Conservation (phyloP, 352 stramenopile genomes). For the Vaucheria bursata region DNA sequence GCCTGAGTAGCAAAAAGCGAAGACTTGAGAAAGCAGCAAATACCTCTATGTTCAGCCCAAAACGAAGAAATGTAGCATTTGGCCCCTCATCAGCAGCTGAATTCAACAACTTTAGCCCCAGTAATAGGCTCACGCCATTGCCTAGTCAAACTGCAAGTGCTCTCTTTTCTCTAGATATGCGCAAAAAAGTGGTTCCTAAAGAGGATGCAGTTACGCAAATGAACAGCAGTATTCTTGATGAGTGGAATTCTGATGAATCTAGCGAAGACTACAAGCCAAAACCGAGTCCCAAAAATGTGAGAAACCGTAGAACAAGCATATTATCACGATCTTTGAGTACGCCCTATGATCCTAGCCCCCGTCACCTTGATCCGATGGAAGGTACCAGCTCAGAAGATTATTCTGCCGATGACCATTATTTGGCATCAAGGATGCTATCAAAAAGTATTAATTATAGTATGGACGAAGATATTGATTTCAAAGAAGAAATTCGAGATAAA, state of each 20-base stretch:
- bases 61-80: slow-evolving; percentile 24
- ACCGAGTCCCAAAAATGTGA: no score
- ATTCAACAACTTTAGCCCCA: slow-evolving; percentile 40
- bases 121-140: slow-evolving; percentile 45
- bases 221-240: slow-evolving; percentile 27
- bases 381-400: not conserved
- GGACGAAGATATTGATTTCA: no score
- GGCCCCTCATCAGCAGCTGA: slow-evolving; percentile 39
- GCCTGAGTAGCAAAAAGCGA: slow-evolving; percentile 32
- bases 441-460: not conserved
- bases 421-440: not conserved
- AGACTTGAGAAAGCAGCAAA: not conserved
- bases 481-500: no score
- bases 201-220: slow-evolving; percentile 28
- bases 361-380: no score
- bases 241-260: no score
- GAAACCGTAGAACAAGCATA: no score
- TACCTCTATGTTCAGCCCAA: not conserved
- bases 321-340: no score
- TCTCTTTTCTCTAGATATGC: slow-evolving; percentile 29
- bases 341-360: no score
- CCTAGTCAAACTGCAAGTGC: slow-evolving; percentile 37
- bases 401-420: not conserved
- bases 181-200: not conserved
- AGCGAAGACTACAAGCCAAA: no score